phyloP scores from a whole-genome alignment of 306 rosid genomes.

The Comarum palustre region DNA sequence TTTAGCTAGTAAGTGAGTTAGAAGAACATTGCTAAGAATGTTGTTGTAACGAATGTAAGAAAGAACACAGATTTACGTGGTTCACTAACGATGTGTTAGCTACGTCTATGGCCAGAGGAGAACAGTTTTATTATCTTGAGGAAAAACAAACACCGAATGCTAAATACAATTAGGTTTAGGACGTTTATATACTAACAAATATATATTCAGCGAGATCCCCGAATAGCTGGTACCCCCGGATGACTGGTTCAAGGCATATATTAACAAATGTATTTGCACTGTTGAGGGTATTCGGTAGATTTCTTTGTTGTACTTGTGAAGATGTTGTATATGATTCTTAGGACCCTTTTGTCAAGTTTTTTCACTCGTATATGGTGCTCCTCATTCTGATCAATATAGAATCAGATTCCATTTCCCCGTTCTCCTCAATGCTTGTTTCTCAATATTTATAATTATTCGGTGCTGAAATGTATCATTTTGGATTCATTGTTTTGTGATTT shows the following conservation, averaged over 20 bases:
- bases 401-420: background rate
- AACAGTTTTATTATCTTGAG: too few relatives aligned
- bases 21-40: background rate
- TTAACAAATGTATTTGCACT: background rate
- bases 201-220: too few relatives aligned
- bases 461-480: background rate
- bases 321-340: background rate
- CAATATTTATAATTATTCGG: background rate
- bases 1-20: background rate
- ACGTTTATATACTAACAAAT: too few relatives aligned
- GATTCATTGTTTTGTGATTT: background rate
- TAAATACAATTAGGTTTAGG: too few relatives aligned
- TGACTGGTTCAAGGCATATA: too few relatives aligned
- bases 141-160: too few relatives aligned
- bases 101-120: too few relatives aligned
- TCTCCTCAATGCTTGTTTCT: background rate
- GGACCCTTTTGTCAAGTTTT: background rate
- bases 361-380: background rate
- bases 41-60: too few relatives aligned
- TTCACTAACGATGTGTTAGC: too few relatives aligned
- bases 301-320: background rate
- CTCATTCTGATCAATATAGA: background rate
- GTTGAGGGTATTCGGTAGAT: background rate
- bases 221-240: too few relatives aligned
- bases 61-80: too few relatives aligned